Evolutionary conservation across 257 asterid genomes (phyloP).

Genomic region (Rubia yunnanensis): DNA sequence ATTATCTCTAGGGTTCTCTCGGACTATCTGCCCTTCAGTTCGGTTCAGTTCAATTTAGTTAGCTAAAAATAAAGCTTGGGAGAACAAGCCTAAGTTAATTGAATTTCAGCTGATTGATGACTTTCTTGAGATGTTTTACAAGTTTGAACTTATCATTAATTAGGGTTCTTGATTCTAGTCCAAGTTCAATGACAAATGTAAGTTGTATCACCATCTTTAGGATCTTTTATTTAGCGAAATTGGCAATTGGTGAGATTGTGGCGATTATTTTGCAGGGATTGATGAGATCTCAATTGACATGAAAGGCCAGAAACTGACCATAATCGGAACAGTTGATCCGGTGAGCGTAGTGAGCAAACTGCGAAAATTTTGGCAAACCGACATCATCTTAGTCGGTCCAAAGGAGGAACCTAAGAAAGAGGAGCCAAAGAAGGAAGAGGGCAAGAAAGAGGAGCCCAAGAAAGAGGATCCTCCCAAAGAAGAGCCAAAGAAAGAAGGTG

Average conservation of each 20-base stretch:
- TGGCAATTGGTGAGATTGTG: too few relatives aligned
- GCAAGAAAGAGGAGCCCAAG: conserved; percentile 46
- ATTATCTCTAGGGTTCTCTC: too few relatives aligned
- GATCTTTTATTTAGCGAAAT: too few relatives aligned
- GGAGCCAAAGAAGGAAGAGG: conserved; percentile 74
- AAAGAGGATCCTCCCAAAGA: conserved; percentile 24
- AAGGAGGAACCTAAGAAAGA: conserved; percentile 75
- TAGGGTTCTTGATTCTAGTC: background rate
- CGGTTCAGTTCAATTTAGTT: too few relatives aligned
- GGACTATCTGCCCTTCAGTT: too few relatives aligned
- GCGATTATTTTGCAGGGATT: too few relatives aligned
- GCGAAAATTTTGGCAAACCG: conserved; percentile 62
- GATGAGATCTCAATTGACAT: conserved; percentile 61
- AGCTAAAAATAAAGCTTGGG: too few relatives aligned
- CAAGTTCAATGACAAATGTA: background rate
- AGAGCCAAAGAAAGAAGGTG: conserved; percentile 28
- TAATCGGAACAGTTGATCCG: conserved; percentile 83
- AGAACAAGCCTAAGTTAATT: too few relatives aligned
- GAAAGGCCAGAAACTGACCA: conserved; percentile 59
- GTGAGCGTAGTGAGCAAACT: conserved; percentile 67
- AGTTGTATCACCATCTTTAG: background rate
- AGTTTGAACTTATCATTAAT: background rate
- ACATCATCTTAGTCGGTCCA: conserved; percentile 66
- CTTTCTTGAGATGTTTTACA: background rate
- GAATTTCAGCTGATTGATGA: background rate